phyloP scores from a whole-genome alignment of 192 early-diverging fungal genomes.

The Podila epicladia region DNA sequence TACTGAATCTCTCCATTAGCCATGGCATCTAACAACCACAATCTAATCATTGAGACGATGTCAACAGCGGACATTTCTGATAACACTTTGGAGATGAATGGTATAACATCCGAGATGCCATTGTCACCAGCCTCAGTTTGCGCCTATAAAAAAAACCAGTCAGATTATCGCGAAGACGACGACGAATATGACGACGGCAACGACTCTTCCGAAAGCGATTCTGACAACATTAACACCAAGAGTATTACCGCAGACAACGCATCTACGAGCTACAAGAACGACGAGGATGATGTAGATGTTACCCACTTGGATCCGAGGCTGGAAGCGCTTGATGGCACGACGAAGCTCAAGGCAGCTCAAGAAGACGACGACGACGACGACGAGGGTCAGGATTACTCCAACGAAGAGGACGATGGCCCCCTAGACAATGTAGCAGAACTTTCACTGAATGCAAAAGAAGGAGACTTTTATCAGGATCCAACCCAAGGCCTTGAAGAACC shows the following conservation, averaged over 20 bases:
- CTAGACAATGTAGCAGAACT: neutral
- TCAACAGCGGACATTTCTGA: too few species aligned
- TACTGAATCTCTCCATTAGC: too few species aligned
- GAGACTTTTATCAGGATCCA: constrained; percentile 29
- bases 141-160: neutral
- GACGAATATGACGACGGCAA: neutral
- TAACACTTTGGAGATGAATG: too few species aligned
- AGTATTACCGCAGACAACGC: neutral
- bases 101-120: neutral
- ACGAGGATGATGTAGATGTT: neutral
- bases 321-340: constrained; percentile 4
- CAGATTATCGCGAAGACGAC: neutral
- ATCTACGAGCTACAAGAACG: neutral
- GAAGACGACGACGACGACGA: constrained; percentile 1
- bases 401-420: constrained; percentile 1
- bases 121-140: neutral
- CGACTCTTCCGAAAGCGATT: neutral
- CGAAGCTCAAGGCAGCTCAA: neutral
- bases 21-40: too few species aligned
- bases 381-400: neutral
- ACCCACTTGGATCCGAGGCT: neutral
- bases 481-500: constrained; percentile 24
- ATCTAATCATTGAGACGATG: too few species aligned
- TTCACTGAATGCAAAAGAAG: neutral
- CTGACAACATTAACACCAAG: neutral